A percentile compares a stretch with the other conserved stretches of the same genome.
These are phyloP conservation scores for Fraxinus americana DNA, from an alignment of 257 asterid species.

Conservation along the genomic window DNA sequence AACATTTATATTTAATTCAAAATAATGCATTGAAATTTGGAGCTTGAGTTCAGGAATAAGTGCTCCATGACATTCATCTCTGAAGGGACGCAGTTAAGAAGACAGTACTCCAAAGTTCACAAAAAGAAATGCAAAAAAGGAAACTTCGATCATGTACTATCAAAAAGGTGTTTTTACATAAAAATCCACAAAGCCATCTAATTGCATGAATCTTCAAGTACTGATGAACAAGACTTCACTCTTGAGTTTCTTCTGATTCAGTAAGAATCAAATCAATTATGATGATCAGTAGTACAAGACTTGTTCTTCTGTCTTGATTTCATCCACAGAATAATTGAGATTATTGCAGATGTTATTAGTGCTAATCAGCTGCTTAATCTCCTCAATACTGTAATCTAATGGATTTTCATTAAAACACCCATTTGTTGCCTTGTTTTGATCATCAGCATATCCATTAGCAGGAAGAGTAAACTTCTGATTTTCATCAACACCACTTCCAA, in stretches of 20 bases:
- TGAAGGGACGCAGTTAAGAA: constrained; percentile 20
- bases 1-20: not conserved
- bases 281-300: constrained; percentile 28
- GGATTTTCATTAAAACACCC: constrained; percentile 35
- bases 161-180: constrained; percentile 9
- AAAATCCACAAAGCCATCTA: constrained; percentile 16
- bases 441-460: constrained; percentile 13
- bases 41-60: constrained; percentile 36
- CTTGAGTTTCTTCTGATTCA: constrained; percentile 2
- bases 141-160: constrained; percentile 19
- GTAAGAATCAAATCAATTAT: constrained; percentile 12
- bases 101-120: constrained; percentile 24
- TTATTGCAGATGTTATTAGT: constrained; percentile 33
- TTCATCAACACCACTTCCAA: constrained; percentile 34
- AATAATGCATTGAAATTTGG: constrained; percentile 12
- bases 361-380: constrained; percentile 70
- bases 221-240: not conserved
- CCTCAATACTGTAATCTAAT: constrained; percentile 65
- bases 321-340: constrained; percentile 49
- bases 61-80: constrained; percentile 17
- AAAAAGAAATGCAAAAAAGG: constrained; percentile 25
- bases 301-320: constrained; percentile 54
- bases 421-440: constrained; percentile 18
- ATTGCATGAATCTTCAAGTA: not conserved
- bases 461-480: constrained; percentile 16